Base-by-base conservation (phyloP, 352 stramenopile genomes). In the Pythium phragmiticola region DNA sequence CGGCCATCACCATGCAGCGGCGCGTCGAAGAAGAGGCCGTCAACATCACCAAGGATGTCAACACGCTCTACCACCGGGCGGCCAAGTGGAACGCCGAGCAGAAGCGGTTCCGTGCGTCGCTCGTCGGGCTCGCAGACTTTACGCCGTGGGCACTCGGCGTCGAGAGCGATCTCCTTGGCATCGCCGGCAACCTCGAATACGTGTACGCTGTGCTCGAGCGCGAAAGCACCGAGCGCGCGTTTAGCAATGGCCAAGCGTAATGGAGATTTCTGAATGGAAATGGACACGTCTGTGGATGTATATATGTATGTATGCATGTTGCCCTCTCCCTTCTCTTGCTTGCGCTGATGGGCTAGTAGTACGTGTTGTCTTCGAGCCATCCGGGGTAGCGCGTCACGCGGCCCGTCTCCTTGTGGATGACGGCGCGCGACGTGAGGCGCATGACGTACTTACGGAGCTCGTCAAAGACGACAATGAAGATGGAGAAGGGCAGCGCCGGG, bases 371-470 rank as follows among this genome's bases (percentile, higher is more conserved):
- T 57, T 96, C 88, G 57, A 97, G 70, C 90, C 90, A 97, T 47
- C 90, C 88, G 0, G 77, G 80, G 55, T 94, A 92, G 63, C 84
- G 78, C 17, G 88, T 65, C 70, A 94, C 91, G 57, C 92, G 84
- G 26, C 85, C 80, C 12, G 81, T 93, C 52, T 90, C 80, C 66
- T 84, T 82, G 70, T 92, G 82, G 54, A 90, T 83, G 39, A 81
- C 74, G 34, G 80, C 84, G 55, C 73, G 71, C 6, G 84, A 94
- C 16, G 88, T 96, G 26, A 70, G 72, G 37, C 91, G 84, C 84
- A 98, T 94, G 43, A 97, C 72, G 61, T 80, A 97, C 75, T 98
- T 98, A 57, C 93, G 77, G 13, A 80, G 74, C 70, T 98, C 92
- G 68, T 98, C 93, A 57, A 97, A 90, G 47, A 80, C 66, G 17